Percentiles rank a stretch among this genome's conserved stretches.
phyloP scores from a whole-genome alignment of 495 filamentous ascomycete genomes.

The Cercophora scortea region DNA sequence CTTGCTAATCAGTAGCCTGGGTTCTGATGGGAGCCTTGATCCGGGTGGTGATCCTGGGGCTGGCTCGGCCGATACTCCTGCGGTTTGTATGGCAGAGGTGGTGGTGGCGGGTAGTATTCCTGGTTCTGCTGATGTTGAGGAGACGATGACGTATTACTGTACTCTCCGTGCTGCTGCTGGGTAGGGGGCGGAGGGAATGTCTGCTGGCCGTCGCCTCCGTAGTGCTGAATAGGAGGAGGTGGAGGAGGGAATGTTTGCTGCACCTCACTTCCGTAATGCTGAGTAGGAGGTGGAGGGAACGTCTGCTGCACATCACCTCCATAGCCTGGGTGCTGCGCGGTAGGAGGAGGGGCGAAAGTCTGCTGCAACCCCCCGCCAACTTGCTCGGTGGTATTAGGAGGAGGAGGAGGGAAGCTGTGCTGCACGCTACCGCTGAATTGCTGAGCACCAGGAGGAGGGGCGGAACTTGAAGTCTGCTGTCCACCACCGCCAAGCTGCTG shows the following conservation, averaged over 20 bases:
- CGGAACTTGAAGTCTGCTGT: not conserved
- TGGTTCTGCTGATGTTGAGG: slow-evolving; percentile 9
- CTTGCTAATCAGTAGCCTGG: not conserved
- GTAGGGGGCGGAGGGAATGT: slow-evolving; percentile 1
- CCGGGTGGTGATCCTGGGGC: not conserved
- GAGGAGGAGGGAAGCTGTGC: too few relatives aligned
- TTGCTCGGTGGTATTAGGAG: too few relatives aligned
- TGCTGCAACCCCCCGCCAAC: too few relatives aligned
- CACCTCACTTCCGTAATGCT: not conserved
- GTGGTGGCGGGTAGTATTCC: slow-evolving; percentile 9
- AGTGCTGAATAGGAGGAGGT: not conserved
- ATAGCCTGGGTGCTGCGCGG: too few relatives aligned
- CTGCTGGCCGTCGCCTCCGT: not conserved
- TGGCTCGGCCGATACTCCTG: slow-evolving; percentile 1
- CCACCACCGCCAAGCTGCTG: slow-evolving; percentile 14
- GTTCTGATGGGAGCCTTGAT: too few relatives aligned
- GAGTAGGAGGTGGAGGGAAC: not conserved
- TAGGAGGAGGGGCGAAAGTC: too few relatives aligned
- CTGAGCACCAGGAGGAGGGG: not conserved
- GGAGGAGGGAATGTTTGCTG: not conserved
- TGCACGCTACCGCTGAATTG: not conserved
- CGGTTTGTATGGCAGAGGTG: slow-evolving; percentile 7
- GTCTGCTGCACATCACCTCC: not conserved
- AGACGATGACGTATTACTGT: not conserved
- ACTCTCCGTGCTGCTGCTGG: not conserved